phyloP scores from a whole-genome alignment of 768 basidiomycete genomes.

The Mycena chlorophos region DNA sequence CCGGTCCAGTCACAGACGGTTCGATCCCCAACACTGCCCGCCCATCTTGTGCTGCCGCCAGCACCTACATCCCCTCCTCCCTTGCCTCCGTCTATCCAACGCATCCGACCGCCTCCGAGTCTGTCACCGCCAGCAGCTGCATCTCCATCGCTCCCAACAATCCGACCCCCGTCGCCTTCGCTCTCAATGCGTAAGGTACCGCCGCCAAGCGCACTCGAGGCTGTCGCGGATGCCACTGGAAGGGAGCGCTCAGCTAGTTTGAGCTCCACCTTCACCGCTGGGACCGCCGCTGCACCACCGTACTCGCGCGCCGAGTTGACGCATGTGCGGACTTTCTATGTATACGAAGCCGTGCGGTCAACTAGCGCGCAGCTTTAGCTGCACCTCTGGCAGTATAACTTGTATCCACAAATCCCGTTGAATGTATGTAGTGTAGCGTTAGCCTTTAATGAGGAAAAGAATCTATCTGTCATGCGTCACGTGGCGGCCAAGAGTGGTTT shows the following conservation, averaged over 20 bases:
- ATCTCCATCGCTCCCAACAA: neutral
- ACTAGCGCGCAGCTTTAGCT: neutral
- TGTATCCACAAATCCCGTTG: too few species aligned
- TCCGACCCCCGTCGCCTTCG: neutral
- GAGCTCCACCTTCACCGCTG: neutral
- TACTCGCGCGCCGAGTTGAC: constrained; percentile 28
- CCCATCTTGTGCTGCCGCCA: neutral
- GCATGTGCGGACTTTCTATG: constrained; percentile 29
- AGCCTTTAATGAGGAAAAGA: too few species aligned
- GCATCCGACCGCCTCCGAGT: neutral
- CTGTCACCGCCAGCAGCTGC: neutral
- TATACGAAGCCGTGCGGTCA: constrained; percentile 27
- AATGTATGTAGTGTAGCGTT: too few species aligned
- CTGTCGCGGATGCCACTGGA: constrained; percentile 14
- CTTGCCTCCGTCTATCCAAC: neutral
- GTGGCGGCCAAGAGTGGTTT: too few species aligned
- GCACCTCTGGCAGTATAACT: too few species aligned
- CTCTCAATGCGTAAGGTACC: neutral
- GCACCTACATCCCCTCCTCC: neutral
- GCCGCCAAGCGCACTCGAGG: constrained; percentile 9
- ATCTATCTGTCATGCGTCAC: too few species aligned
- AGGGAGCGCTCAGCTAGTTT: constrained; percentile 10
- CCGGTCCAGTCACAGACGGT: neutral
- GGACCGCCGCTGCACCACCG: constrained; percentile 18
- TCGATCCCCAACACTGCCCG: neutral